Percentiles rank a stretch among this genome's conserved stretches.
phyloP scores from a whole-genome alignment of 2,329 filamentous ascomycete species.

The Hymenoscyphus occultus region DNA sequence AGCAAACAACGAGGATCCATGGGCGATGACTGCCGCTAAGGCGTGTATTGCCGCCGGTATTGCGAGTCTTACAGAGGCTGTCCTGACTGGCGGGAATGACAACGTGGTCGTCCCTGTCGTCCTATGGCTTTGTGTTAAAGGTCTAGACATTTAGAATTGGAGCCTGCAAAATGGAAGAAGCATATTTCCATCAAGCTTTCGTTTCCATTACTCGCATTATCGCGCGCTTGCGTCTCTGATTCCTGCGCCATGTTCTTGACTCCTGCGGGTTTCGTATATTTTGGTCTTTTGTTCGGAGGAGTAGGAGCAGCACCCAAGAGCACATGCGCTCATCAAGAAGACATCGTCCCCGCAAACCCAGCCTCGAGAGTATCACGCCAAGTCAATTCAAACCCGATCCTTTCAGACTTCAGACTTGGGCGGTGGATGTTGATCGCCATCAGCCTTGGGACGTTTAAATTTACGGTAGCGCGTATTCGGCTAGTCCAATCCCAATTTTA shows the following conservation, averaged over 20 bases:
- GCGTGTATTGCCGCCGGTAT: constrained; percentile 69
- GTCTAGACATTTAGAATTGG: constrained; percentile 41
- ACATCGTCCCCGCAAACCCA: not conserved
- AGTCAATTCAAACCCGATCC: not conserved
- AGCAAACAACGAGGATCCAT: constrained; percentile 71
- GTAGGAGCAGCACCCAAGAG: not conserved
- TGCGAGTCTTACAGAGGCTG: constrained; percentile 89
- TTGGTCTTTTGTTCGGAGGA: not conserved
- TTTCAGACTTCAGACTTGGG: not conserved
- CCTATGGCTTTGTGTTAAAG: constrained; percentile 87
- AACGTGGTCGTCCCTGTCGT: constrained; percentile 96
- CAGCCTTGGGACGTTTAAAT: not conserved
- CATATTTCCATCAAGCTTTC: constrained; percentile 2
- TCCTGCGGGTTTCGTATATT: not conserved
- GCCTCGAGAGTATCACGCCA: not conserved
- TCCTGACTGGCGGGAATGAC: constrained; percentile 94
- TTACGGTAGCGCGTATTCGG: not conserved
- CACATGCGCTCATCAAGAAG: not conserved
- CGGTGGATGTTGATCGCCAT: not conserved
- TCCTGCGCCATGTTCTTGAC: not conserved
- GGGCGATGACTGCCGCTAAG: constrained; percentile 67
- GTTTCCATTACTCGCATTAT: constrained; percentile 5
- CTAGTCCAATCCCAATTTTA: too few relatives aligned
- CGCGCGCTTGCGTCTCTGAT: constrained; percentile 2
- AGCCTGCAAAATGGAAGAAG: constrained; percentile 4